These are phyloP conservation scores for Beta lomatogona DNA, from an alignment of 179 eudicot species.

Conservation along the genomic window DNA sequence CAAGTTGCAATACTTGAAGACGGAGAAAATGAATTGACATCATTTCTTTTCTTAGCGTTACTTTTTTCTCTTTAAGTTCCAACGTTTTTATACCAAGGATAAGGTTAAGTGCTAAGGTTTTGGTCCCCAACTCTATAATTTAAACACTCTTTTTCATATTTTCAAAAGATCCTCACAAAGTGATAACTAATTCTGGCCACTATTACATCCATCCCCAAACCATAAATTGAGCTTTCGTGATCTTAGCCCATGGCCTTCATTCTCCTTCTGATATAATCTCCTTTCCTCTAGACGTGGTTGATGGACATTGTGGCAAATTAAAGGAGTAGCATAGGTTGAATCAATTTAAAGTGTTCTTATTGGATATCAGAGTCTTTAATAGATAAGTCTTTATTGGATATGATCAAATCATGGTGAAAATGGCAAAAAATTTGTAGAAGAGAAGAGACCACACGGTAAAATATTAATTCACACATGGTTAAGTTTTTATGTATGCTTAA, in stretches of 20 bases:
- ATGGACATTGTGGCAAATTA: too few relatives aligned
- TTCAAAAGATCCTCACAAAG: neutral
- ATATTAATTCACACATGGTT: too few relatives aligned
- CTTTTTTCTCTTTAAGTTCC: neutral
- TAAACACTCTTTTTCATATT: too few relatives aligned
- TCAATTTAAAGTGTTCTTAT: too few relatives aligned
- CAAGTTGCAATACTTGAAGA: neutral
- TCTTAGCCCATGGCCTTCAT: constrained; percentile 2
- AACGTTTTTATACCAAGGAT: neutral
- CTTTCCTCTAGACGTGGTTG: too few relatives aligned
- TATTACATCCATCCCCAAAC: neutral
- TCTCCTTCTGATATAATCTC: neutral
- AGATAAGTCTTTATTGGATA: too few relatives aligned
- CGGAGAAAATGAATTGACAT: neutral
- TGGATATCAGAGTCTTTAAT: too few relatives aligned
- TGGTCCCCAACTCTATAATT: constrained; percentile 9
- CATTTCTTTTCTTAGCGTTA: neutral
- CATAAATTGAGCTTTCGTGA: constrained; percentile 20
- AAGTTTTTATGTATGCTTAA: too few relatives aligned
- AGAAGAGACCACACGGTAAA: too few relatives aligned
- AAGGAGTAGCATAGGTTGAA: too few relatives aligned
- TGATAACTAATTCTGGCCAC: neutral
- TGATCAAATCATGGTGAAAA: too few relatives aligned
- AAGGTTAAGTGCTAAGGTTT: constrained; percentile 1
- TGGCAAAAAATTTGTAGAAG: too few relatives aligned